Evolutionary conservation across 1,284 basidiomycete genomes (phyloP).

Genomic region (Erythrobasidium hasegawianum): DNA sequence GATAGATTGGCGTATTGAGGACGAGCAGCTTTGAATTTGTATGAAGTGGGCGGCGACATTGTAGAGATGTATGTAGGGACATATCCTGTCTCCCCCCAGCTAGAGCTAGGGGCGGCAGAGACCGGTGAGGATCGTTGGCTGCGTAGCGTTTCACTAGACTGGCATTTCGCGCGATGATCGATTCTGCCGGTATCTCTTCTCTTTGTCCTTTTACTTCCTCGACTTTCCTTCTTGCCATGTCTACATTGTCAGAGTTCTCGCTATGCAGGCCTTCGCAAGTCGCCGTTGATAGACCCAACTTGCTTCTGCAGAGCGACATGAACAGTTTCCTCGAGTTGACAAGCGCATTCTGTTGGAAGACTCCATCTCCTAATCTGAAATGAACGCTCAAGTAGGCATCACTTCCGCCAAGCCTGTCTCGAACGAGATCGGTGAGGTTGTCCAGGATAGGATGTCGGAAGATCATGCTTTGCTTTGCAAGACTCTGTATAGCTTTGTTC

Average conservation of each 20-base stretch:
- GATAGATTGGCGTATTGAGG: slow-evolving; percentile 63
- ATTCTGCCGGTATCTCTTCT: too few species aligned
- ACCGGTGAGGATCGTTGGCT: slow-evolving; percentile 35
- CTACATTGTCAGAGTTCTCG: not conserved
- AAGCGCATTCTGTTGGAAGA: slow-evolving; percentile 55
- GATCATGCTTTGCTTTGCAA: slow-evolving; percentile 42
- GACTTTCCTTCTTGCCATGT: not conserved
- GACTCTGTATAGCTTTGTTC: slow-evolving; percentile 37
- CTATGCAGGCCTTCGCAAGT: slow-evolving; percentile 35
- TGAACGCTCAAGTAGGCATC: slow-evolving; percentile 60
- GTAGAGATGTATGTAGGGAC: slow-evolving; percentile 40
- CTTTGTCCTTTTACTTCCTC: not conserved
- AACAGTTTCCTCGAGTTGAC: slow-evolving; percentile 42
- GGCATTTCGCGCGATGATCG: not conserved
- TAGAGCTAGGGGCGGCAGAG: slow-evolving; percentile 25
- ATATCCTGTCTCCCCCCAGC: slow-evolving; percentile 33
- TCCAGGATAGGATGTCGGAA: slow-evolving; percentile 43
- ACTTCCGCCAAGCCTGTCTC: slow-evolving; percentile 53
- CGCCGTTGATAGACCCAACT: slow-evolving; percentile 36
- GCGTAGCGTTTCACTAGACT: not conserved
- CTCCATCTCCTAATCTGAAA: slow-evolving; percentile 63
- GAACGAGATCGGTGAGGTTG: slow-evolving; percentile 40
- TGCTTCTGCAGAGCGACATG: slow-evolving; percentile 37
- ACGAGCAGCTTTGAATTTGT: slow-evolving; percentile 45
- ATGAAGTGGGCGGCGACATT: slow-evolving; percentile 41